Evolutionary conservation across 2,329 filamentous ascomycete species (phyloP).

Genomic region (Dothideomycetidae sp.): DNA sequence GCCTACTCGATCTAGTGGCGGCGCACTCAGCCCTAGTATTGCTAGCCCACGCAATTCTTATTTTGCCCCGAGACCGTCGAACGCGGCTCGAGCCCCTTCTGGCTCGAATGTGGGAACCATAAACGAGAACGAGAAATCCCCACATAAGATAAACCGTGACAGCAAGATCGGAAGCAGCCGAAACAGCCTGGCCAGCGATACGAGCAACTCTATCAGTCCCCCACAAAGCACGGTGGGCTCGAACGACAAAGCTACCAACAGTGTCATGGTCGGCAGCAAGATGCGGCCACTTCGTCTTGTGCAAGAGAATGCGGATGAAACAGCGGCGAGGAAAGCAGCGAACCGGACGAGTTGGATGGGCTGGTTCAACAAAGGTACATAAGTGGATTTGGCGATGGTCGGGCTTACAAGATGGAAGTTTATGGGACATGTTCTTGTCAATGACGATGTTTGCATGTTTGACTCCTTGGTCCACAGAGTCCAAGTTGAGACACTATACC

Average conservation of each 20-base stretch:
- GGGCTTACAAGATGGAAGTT: no score
- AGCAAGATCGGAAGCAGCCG: conserved; percentile 16
- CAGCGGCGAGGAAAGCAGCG: conserved; percentile 28
- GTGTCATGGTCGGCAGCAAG: conserved; percentile 47
- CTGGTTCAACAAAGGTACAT: conserved; percentile 27
- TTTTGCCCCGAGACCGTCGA: conserved; percentile 35
- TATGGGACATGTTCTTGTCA: background rate
- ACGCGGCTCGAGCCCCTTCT: conserved; percentile 18
- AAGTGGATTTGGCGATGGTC: background rate
- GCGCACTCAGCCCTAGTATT: conserved; percentile 35
- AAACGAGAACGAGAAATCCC: conserved; percentile 13
- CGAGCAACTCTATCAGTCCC: conserved; percentile 36
- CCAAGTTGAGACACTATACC: conserved; percentile 7
- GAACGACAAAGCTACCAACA: conserved; percentile 21
- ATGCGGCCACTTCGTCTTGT: conserved; percentile 76
- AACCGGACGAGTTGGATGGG: conserved; percentile 36
- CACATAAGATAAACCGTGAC: conserved; percentile 21
- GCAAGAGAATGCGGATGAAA: conserved; percentile 46
- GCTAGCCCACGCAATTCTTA: conserved; percentile 50
- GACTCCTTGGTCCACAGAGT: background rate
- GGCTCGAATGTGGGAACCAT: conserved; percentile 22
- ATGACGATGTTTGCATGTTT: background rate
- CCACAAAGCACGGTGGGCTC: conserved; percentile 41
- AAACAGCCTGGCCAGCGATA: conserved; percentile 23
- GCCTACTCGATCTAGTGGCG: conserved; percentile 19